A percentile compares a stretch with the other conserved stretches of the same genome.
phyloP scores from a whole-genome alignment of 2,329 filamentous ascomycete species.

The Lachnellula hyalina region DNA sequence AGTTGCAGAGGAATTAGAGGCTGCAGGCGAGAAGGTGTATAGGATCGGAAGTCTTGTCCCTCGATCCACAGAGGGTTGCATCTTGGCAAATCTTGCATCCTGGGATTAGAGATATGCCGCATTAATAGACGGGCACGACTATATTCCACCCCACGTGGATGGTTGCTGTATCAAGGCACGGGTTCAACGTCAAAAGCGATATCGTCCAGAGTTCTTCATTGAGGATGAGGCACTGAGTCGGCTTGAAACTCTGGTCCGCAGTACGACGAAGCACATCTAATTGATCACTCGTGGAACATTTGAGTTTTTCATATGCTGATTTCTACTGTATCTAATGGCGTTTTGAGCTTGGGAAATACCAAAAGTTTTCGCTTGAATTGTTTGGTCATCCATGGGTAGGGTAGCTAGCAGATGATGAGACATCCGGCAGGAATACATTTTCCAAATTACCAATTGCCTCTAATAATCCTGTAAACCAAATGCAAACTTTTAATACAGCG shows the following conservation, averaged over 20 bases:
- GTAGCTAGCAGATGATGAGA: background rate
- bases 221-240: too few species aligned
- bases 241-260: too few species aligned
- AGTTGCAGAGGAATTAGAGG: conserved; percentile 55
- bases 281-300: too few species aligned
- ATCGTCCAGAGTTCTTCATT: too few species aligned
- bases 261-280: too few species aligned
- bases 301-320: too few species aligned
- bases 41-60: conserved; percentile 66
- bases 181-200: too few species aligned
- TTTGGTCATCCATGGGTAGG: background rate
- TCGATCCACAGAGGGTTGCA: conserved; percentile 53
- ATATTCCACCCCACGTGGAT: too few species aligned
- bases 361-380: conserved; percentile 12
- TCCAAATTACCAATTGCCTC: too few species aligned
- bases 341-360: conserved; percentile 15
- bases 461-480: background rate
- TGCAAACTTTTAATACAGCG: background rate
- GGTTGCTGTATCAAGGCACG: too few species aligned
- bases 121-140: too few species aligned
- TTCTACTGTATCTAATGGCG: background rate
- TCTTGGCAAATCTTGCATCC: conserved; percentile 50
- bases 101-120: conserved; percentile 24
- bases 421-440: too few species aligned
- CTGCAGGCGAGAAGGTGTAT: conserved; percentile 70